Percentiles rank a stretch among this genome's conserved stretches.
These are phyloP conservation scores for Pseudisothecium myosuroides DNA, from an alignment of 225 moss, liverwort and hornwort species.

Conservation along the genomic window DNA sequence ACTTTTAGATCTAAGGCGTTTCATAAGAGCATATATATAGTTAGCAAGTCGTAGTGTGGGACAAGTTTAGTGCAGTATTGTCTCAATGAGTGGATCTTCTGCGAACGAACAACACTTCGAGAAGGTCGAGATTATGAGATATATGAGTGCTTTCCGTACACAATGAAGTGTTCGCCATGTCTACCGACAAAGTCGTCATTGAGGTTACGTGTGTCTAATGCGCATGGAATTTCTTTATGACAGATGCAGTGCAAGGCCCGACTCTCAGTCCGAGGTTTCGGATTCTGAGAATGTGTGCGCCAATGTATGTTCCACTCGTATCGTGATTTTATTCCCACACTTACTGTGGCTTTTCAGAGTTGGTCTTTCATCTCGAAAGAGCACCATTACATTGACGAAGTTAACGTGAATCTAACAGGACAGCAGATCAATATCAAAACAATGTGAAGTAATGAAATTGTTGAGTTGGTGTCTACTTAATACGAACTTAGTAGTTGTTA, in stretches of 20 bases:
- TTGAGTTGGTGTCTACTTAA: neutral
- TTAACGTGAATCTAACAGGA: too few species aligned
- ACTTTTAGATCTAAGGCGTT: neutral
- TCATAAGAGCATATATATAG: neutral
- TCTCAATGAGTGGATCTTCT: neutral
- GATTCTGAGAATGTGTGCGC: constrained; percentile 60
- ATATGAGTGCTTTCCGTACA: neutral
- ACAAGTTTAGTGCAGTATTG: neutral
- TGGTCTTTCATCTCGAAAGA: neutral
- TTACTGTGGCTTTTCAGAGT: neutral
- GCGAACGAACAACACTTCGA: neutral
- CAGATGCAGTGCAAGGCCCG: constrained; percentile 25
- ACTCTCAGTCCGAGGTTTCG: constrained; percentile 24
- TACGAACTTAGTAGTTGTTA: neutral
- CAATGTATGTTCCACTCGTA: constrained; percentile 16
- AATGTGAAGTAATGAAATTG: neutral
- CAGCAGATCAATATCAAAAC: neutral
- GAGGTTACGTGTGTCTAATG: neutral
- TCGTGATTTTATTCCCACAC: neutral
- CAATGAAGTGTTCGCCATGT: neutral
- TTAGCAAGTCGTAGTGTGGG: neutral
- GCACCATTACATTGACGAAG: neutral
- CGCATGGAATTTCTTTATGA: neutral
- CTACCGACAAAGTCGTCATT: neutral
- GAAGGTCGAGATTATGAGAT: neutral